Base-by-base conservation (phyloP, 768 basidiomycete genomes). In the Lactifluus echinatus region DNA sequence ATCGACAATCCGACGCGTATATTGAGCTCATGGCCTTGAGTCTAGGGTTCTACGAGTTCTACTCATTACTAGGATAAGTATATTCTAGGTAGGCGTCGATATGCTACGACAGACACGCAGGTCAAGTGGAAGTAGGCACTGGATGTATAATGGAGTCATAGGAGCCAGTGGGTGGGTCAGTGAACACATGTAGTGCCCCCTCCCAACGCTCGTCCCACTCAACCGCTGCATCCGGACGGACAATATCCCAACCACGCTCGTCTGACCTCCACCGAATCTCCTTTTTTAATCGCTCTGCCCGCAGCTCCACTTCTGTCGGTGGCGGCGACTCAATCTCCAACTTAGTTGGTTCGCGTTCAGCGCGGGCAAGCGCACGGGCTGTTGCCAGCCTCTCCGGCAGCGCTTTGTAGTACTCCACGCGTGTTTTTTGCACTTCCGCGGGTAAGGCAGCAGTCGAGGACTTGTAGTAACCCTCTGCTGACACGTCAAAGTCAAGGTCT, bases 201-300 rank as follows among this genome's bases (percentile, higher is more conserved):
- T 74, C 72, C 64, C 89, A 87, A 57, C 85, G 74, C 57, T 83
- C 78, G 65, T 93, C 87, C 93, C 93, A 98, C 23, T 75, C 76
- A 12, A 88, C 82, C 15, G 73, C 72, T 51, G 71, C 71, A 2
- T 81, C 79, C 3, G 84, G 82, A 54, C 81, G 76, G 53, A 94
- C 75, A 53, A 93, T 80, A 39, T 79, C 76, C 87, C 88, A 97
- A 2, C 89, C 93, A 50, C 76, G 76, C 53, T 87, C 72, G 64
- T 94, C 88, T 21, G 79, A 76, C 44, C 82, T 79, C 95, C 95
- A 98, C 64, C 82, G 76, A 63, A 83, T 69, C 73, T 98, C 95
- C 72, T 93, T 95, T 71, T 87, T 86, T 69, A 93, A 69, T 63
- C 95, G 76, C 72, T 97, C 93, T 37, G 85, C 85, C 44, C 87